These are phyloP conservation scores for Proliferodiscus dingleyae DNA, from an alignment of 2,329 filamentous ascomycete species.

Conservation along the genomic window DNA sequence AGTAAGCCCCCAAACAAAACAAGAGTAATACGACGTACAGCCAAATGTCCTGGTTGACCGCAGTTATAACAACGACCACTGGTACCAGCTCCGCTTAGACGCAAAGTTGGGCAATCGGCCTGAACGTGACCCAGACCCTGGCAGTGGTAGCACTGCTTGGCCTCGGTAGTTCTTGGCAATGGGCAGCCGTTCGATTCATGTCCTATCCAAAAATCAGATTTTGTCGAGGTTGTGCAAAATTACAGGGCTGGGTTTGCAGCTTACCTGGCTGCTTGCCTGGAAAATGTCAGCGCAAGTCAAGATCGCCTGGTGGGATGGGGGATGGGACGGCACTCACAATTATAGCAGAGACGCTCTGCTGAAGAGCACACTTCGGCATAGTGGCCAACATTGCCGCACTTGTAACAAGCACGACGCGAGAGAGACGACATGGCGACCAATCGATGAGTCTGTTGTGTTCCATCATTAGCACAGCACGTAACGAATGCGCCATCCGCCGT, in stretches of 20 bases:
- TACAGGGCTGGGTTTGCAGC: no score
- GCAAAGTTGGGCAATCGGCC: slow-evolving; percentile 95
- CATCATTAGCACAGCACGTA: slow-evolving; percentile 35
- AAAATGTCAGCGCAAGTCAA: slow-evolving; percentile 7
- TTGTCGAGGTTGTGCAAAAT: no score
- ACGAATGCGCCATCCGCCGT: slow-evolving; percentile 31
- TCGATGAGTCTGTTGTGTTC: slow-evolving; percentile 30
- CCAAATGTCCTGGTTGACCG: slow-evolving; percentile 86
- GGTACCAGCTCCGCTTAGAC: slow-evolving; percentile 75
- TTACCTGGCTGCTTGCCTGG: slow-evolving; percentile 75
- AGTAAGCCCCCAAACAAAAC: slow-evolving; percentile 12
- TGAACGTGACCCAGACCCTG: slow-evolving; percentile 97
- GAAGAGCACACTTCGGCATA: slow-evolving; percentile 92
- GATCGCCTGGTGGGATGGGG: neutral
- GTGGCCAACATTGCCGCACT: slow-evolving; percentile 78
- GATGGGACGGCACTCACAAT: slow-evolving; percentile 74
- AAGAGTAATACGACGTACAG: slow-evolving; percentile 50
- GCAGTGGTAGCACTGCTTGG: slow-evolving; percentile 99
- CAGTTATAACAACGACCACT: slow-evolving; percentile 96
- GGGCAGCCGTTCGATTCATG: slow-evolving; percentile 99
- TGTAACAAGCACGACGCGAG: slow-evolving; percentile 69
- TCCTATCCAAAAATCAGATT: slow-evolving; percentile 42
- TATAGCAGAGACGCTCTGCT: slow-evolving; percentile 97
- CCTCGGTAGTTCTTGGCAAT: slow-evolving; percentile 92
- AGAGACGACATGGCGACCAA: slow-evolving; percentile 64